phyloP scores from a whole-genome alignment of 768 basidiomycete genomes.

The Strobilomyces dryophilus region DNA sequence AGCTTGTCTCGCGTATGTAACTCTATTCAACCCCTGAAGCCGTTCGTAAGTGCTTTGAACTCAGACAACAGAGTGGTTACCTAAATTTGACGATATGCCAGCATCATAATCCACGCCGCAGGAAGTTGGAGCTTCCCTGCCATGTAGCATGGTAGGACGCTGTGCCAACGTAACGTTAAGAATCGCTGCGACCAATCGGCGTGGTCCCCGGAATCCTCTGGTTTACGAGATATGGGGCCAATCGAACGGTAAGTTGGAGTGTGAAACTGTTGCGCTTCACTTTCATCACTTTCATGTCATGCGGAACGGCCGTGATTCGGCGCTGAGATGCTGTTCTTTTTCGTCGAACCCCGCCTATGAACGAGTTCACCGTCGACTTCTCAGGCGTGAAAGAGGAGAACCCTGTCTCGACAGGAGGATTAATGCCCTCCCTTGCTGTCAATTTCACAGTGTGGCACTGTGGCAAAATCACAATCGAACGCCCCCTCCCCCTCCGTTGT shows the following conservation, averaged over 20 bases:
- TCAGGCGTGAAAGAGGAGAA: not conserved
- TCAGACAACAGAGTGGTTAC: slow-evolving; percentile 10
- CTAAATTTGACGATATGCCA: slow-evolving; percentile 10
- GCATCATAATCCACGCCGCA: slow-evolving; percentile 6
- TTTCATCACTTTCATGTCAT: slow-evolving; percentile 2
- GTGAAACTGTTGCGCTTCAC: not conserved
- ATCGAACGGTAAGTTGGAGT: slow-evolving; percentile 6
- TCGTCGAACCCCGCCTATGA: not conserved
- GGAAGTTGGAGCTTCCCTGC: not conserved
- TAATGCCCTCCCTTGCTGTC: not conserved
- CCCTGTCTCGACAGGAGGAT: not conserved
- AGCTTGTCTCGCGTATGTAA: slow-evolving; percentile 21
- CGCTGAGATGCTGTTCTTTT: not conserved
- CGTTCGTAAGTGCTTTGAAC: slow-evolving; percentile 11
- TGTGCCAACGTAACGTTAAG: not conserved
- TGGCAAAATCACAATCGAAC: slow-evolving; percentile 14
- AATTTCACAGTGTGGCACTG: slow-evolving; percentile 11
- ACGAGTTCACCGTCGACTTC: slow-evolving; percentile 5
- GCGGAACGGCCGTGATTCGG: not conserved
- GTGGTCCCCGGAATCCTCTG: not conserved
- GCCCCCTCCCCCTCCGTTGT: slow-evolving; percentile 1
- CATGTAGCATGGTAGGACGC: not conserved
- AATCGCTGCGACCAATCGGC: slow-evolving; percentile 1
- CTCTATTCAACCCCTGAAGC: slow-evolving; percentile 8
- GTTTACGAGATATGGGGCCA: slow-evolving; percentile 9